Percentiles rank a stretch among this genome's conserved stretches.
phyloP scores from a whole-genome alignment of 2,329 filamentous ascomycete genomes.

The Davidsoniella virescens region DNA sequence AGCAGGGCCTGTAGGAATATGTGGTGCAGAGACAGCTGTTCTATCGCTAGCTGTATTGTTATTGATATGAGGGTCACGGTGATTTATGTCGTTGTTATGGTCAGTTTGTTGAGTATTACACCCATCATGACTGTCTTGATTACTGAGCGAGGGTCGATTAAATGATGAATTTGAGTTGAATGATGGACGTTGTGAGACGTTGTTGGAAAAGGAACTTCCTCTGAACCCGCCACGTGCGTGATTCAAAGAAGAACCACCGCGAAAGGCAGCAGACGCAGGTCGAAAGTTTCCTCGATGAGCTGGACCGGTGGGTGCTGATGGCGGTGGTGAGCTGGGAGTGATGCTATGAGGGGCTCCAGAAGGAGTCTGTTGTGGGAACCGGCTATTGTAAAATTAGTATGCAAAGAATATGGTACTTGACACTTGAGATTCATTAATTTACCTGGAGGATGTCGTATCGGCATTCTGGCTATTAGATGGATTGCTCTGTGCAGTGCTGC shows the following conservation, averaged over 20 bases:
- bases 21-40: no score
- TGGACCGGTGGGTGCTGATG: constrained; percentile 17
- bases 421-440: constrained; percentile 2
- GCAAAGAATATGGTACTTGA: constrained; percentile 14
- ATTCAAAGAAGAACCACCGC: not conserved
- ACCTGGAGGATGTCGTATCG: no score
- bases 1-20: constrained; percentile 27
- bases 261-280: not conserved
- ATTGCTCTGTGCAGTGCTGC: no score
- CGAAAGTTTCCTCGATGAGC: constrained; percentile 14
- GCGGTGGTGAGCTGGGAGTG: constrained; percentile 16
- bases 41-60: constrained; percentile 14
- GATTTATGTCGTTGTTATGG: not conserved
- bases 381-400: no score
- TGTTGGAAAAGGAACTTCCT: no score
- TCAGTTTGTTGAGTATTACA: not conserved
- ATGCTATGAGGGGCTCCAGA: no score
- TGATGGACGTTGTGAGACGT: no score
- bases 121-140: not conserved
- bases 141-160: not conserved
- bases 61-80: not conserved
- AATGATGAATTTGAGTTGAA: not conserved
- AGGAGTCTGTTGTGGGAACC: no score
- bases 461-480: no score
- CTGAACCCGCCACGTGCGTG: no score